These are phyloP conservation scores for Leucocoprinus leucothites DNA, from an alignment of 768 basidiomycete genomes.

Conservation along the genomic window DNA sequence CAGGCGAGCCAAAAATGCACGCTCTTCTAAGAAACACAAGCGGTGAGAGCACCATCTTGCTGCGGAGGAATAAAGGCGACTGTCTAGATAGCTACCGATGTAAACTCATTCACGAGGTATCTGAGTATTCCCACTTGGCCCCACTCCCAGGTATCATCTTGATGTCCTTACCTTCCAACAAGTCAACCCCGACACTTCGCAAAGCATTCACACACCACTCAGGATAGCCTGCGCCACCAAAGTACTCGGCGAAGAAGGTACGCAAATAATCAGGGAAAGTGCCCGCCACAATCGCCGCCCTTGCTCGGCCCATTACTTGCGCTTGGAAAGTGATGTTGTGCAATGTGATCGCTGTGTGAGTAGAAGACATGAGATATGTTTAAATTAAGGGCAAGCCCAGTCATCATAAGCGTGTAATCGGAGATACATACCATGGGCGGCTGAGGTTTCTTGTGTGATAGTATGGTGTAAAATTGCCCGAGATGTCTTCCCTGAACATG, in stretches of 20 bases:
- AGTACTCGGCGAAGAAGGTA: constrained; percentile 76
- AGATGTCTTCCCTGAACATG: constrained; percentile 63
- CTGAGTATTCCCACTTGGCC: constrained; percentile 80
- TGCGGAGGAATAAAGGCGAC: not conserved
- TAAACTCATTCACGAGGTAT: constrained; percentile 20
- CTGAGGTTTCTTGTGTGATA: constrained; percentile 76
- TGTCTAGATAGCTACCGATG: constrained; percentile 1
- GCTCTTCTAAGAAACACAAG: constrained; percentile 52
- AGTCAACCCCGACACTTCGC: constrained; percentile 77
- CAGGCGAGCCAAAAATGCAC: constrained; percentile 77
- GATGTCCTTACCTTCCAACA: constrained; percentile 53
- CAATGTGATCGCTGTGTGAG: constrained; percentile 62
- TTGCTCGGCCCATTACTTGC: constrained; percentile 79
- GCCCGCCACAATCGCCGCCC: constrained; percentile 76
- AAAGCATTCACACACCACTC: constrained; percentile 89
- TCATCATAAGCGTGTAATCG: not conserved
- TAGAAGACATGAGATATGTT: not conserved
- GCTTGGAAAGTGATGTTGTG: constrained; percentile 89
- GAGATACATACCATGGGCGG: constrained; percentile 68
- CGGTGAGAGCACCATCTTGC: constrained; percentile 28
- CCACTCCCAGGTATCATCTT: constrained; percentile 59
- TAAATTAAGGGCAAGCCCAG: not conserved
- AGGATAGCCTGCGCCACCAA: constrained; percentile 74
- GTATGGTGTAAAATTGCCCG: constrained; percentile 76
- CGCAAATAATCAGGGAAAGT: constrained; percentile 77